Percentiles rank a stretch among this genome's conserved stretches.
Conservation (phyloP, 306 rosid genomes). For the Castanea crenata region DNA sequence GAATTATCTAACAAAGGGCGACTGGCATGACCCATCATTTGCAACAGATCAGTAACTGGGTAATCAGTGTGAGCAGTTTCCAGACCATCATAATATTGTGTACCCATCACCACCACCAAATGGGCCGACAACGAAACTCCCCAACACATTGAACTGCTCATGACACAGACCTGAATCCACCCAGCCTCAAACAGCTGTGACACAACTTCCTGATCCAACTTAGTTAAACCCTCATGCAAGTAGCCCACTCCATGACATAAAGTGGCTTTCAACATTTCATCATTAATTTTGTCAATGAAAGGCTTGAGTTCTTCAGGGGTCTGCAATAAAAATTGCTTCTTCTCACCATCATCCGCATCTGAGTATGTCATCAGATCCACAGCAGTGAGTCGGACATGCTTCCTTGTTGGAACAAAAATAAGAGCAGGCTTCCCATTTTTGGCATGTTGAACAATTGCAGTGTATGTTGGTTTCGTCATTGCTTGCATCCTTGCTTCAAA, state of each 20-base stretch:
- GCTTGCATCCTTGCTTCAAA: slow-evolving; percentile 98
- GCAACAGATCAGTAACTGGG: slow-evolving; percentile 87
- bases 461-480: slow-evolving; percentile 84
- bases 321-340: slow-evolving; percentile 56
- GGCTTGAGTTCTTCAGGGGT: slow-evolving; percentile 67
- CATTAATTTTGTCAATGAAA: slow-evolving; percentile 57
- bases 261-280: slow-evolving; percentile 68
- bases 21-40: slow-evolving; percentile 99
- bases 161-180: slow-evolving; percentile 88
- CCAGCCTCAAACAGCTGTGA: slow-evolving; percentile 74
- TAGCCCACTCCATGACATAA: slow-evolving; percentile 88
- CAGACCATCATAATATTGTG: slow-evolving; percentile 86
- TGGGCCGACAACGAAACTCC: slow-evolving; percentile 78
- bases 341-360: slow-evolving; percentile 56
- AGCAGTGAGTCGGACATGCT: slow-evolving; percentile 77
- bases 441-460: slow-evolving; percentile 85
- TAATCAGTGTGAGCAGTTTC: slow-evolving; percentile 89
- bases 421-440: slow-evolving; percentile 83
- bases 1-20: slow-evolving; percentile 83
- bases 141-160: slow-evolving; percentile 95
- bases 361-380: slow-evolving; percentile 79
- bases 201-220: slow-evolving; percentile 71
- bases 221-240: slow-evolving; percentile 85
- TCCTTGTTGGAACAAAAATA: slow-evolving; percentile 84
- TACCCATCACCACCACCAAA: slow-evolving; percentile 97